Conservation (phyloP, 1,284 basidiomycete species). For the Trametes pubescens region DNA sequence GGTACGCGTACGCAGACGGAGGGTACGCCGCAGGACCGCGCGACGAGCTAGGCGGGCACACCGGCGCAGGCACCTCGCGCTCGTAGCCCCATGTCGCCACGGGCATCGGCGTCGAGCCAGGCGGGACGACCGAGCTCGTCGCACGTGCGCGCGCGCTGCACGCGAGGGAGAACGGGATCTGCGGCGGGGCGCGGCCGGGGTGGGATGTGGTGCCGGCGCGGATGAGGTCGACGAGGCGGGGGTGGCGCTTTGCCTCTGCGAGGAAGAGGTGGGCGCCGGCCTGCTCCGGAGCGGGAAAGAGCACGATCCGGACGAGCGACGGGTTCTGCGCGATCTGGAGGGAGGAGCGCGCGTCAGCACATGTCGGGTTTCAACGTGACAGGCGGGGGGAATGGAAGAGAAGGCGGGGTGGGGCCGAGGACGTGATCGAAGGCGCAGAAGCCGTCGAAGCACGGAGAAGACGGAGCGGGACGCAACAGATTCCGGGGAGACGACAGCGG, state of each 20-base stretch:
- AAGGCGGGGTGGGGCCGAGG: not conserved
- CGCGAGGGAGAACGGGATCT: constrained; percentile 14
- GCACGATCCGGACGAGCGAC: constrained; percentile 37
- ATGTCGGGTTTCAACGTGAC: constrained; percentile 10
- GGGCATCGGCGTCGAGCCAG: constrained; percentile 13
- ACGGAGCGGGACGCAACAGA: not conserved
- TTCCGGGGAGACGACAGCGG: not conserved
- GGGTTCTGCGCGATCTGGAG: constrained; percentile 40
- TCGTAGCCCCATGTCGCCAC: constrained; percentile 31
- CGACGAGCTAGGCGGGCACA: constrained; percentile 16
- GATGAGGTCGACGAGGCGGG: constrained; percentile 42
- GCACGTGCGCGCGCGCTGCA: constrained; percentile 22
- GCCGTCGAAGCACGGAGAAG: constrained; percentile 8
- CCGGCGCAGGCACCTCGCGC: constrained; percentile 29
- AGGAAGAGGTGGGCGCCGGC: constrained; percentile 42
- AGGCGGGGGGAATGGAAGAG: constrained; percentile 12
- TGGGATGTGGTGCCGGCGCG: constrained; percentile 34
- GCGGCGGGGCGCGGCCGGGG: not conserved
- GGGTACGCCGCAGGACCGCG: not conserved
- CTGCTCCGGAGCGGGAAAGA: constrained; percentile 36
- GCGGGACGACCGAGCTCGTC: constrained; percentile 17
- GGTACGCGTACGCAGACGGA: not conserved
- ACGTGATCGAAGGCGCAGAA: constrained; percentile 11
- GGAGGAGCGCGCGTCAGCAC: constrained; percentile 7
- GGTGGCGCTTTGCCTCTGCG: constrained; percentile 39